Evolutionary conservation across 352 stramenopile species (phyloP).

Genomic region (Globisporangium paddicum): DNA sequence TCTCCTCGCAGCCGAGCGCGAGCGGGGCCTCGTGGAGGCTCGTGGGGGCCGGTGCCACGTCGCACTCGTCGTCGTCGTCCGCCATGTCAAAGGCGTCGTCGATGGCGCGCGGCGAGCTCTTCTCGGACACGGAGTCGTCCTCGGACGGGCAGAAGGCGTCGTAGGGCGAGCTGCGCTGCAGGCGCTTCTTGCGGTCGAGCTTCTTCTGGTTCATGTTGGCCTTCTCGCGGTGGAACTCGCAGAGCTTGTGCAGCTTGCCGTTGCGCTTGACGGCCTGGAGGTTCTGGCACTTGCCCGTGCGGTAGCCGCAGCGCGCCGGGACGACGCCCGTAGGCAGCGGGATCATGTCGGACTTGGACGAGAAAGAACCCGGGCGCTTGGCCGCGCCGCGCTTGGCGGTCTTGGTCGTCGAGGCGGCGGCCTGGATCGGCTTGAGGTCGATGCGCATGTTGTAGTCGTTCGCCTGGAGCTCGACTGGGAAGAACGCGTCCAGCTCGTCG

Average conservation of each 20-base stretch:
- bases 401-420: background rate
- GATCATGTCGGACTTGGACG: slow-evolving; percentile 15
- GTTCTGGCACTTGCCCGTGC: slow-evolving; percentile 79
- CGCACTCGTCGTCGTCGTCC: slow-evolving; percentile 10
- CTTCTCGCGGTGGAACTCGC: slow-evolving; percentile 81
- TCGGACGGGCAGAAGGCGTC: slow-evolving; percentile 34
- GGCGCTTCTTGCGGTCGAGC: slow-evolving; percentile 80
- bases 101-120: slow-evolving; percentile 47
- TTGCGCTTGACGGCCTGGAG: slow-evolving; percentile 79
- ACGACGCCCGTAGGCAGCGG: slow-evolving; percentile 18
- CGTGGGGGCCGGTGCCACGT: slow-evolving; percentile 28
- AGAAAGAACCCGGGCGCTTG: slow-evolving; percentile 10
- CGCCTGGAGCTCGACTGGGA: slow-evolving; percentile 9
- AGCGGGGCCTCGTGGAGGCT: slow-evolving; percentile 61
- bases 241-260: slow-evolving; percentile 81
- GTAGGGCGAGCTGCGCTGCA: slow-evolving; percentile 48
- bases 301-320: slow-evolving; percentile 65
- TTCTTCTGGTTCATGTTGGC: slow-evolving; percentile 86
- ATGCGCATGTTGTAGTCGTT: slow-evolving; percentile 27
- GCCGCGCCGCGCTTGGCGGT: slow-evolving; percentile 1
- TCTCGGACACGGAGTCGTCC: slow-evolving; percentile 29
- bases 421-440: slow-evolving; percentile 22
- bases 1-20: slow-evolving; percentile 54
- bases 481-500: slow-evolving; percentile 27
- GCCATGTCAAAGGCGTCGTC: slow-evolving; percentile 22